These are phyloP conservation scores for Sabuloglossum arenarium DNA, from an alignment of 495 filamentous ascomycete genomes.

Conservation along the genomic window DNA sequence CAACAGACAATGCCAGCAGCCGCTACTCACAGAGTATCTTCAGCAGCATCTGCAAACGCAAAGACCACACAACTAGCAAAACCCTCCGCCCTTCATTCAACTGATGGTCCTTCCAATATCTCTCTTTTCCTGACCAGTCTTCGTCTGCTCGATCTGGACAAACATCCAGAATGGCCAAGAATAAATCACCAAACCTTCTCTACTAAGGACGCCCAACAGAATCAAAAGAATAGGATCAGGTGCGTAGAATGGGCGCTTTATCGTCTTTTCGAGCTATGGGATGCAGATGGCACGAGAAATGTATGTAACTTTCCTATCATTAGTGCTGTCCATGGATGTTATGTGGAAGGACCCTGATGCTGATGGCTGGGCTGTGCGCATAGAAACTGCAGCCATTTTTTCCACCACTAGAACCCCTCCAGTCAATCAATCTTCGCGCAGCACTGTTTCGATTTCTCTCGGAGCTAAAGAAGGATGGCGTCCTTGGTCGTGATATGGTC, in stretches of 20 bases:
- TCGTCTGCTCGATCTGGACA: constrained; percentile 57
- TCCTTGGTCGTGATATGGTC: constrained; percentile 53
- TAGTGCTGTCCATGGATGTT: constrained; percentile 1
- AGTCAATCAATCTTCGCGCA: constrained; percentile 72
- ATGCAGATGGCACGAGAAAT: constrained; percentile 47
- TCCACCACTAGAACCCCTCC: constrained; percentile 65
- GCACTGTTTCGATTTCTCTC: constrained; percentile 62
- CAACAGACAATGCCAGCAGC: background rate
- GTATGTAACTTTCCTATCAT: constrained; percentile 23
- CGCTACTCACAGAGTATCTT: background rate
- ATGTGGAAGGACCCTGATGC: background rate
- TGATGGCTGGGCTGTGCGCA: background rate
- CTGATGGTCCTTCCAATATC: constrained; percentile 26
- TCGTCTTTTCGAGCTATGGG: constrained; percentile 63
- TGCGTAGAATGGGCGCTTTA: constrained; percentile 72
- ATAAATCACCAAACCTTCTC: constrained; percentile 44
- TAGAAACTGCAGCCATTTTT: constrained; percentile 81
- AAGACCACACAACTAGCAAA: background rate
- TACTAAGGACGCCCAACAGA: constrained; percentile 40
- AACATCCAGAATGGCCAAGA: constrained; percentile 52
- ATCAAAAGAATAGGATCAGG: constrained; percentile 58
- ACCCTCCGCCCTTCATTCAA: background rate
- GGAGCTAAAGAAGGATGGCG: constrained; percentile 67
- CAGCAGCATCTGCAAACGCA: background rate
- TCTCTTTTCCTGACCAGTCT: constrained; percentile 63